Percentiles rank a stretch among this genome's conserved stretches.
These are phyloP conservation scores for Candida ascalaphidarum DNA, from an alignment of 805 yeast genomes.

Conservation along the genomic window DNA sequence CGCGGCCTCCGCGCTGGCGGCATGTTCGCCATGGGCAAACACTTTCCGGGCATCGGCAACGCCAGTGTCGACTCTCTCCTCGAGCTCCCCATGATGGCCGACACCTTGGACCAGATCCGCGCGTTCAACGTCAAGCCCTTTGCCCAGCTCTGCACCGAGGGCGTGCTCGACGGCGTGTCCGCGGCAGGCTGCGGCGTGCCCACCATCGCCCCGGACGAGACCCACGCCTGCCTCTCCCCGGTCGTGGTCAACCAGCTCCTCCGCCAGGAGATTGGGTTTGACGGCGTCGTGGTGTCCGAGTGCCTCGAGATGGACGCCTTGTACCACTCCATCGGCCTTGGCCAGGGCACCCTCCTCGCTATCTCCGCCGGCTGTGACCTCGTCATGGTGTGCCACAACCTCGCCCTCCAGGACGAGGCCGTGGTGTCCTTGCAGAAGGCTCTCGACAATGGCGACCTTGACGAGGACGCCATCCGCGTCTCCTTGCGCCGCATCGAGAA, in stretches of 20 bases:
- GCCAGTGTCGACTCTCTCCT: constrained; percentile 50
- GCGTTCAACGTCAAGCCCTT: constrained; percentile 45
- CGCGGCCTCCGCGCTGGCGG: constrained; percentile 49
- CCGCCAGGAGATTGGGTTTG: constrained; percentile 41
- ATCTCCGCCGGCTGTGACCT: constrained; percentile 59
- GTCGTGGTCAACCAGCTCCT: constrained; percentile 41
- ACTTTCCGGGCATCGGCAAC: constrained; percentile 60
- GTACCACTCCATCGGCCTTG: constrained; percentile 53
- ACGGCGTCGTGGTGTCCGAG: constrained; percentile 52
- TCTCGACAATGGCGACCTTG: constrained; percentile 29
- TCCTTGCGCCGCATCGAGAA: constrained; percentile 35
- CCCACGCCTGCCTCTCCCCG: constrained; percentile 56
- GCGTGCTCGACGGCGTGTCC: constrained; percentile 43
- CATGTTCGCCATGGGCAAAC: constrained; percentile 48
- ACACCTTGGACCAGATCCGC: constrained; percentile 43
- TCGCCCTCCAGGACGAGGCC: constrained; percentile 47
- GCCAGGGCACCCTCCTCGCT: constrained; percentile 59
- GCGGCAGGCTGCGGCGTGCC: constrained; percentile 65
- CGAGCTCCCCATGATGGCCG: constrained; percentile 53
- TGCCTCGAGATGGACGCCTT: constrained; percentile 58
- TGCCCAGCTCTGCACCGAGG: constrained; percentile 34
- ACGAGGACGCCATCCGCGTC: constrained; percentile 31
- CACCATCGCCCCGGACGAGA: constrained; percentile 48
- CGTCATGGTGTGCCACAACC: constrained; percentile 53
- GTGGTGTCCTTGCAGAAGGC: constrained; percentile 33